Evolutionary conservation across 2,329 filamentous ascomycete species (phyloP).

Genomic region (Cucurbitaria berberidis): DNA sequence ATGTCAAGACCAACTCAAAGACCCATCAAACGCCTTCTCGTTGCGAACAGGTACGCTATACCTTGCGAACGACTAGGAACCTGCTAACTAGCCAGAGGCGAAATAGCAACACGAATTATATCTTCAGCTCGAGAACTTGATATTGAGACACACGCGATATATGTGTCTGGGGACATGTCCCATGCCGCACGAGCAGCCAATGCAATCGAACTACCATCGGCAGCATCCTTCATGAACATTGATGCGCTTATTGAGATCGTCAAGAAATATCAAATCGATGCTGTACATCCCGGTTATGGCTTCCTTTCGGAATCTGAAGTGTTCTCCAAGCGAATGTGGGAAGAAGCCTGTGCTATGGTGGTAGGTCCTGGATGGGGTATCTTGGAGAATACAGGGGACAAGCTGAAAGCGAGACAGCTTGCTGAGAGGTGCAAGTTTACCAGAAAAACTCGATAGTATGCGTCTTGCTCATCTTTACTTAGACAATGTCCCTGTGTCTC

Average conservation of each 20-base stretch:
- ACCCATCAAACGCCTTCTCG: conserved; percentile 58
- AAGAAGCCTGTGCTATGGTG: conserved; percentile 56
- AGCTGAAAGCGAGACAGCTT: conserved; percentile 60
- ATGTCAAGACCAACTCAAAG: conserved; percentile 36
- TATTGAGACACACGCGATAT: conserved; percentile 63
- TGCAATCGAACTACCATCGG: conserved; percentile 58
- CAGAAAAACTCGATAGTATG: neutral
- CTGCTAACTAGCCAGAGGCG: conserved; percentile 56
- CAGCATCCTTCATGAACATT: conserved; percentile 62
- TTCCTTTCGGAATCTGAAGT: conserved; percentile 66
- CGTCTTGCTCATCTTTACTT: neutral
- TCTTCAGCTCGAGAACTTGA: conserved; percentile 64
- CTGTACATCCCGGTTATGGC: conserved; percentile 66
- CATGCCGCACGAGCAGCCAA: conserved; percentile 61
- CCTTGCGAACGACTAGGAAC: too few relatives aligned
- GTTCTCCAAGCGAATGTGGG: conserved; percentile 58
- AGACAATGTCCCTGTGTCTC: conserved; percentile 58
- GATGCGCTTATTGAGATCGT: conserved; percentile 55
- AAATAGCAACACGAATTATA: conserved; percentile 68
- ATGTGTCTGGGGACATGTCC: conserved; percentile 61
- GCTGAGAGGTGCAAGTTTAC: conserved; percentile 55
- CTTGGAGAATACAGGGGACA: conserved; percentile 62
- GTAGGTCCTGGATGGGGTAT: conserved; percentile 65
- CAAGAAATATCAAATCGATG: conserved; percentile 59
- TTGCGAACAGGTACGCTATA: conserved; percentile 58